Base-by-base conservation (phyloP, 306 rosid genomes). In the Fagus crenata region DNA sequence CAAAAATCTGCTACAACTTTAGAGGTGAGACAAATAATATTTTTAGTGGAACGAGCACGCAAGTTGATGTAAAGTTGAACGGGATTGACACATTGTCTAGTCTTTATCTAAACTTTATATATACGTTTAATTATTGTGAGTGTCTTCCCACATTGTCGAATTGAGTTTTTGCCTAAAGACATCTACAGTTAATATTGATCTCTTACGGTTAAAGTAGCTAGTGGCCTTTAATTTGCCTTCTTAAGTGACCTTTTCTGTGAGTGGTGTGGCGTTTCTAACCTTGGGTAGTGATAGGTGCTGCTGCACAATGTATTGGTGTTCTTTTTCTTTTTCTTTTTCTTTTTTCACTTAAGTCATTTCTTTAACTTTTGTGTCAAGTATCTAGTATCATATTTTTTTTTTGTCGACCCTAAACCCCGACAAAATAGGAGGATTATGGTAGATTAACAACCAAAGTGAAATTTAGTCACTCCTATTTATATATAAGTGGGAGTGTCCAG, bases 41-140 rank as follows among this genome's bases (percentile, higher is more conserved):
- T 67, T 67, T 67, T 67, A 67, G 71, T 37, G 46, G 49, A 39
- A 39, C 46, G 51, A 43, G 71, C 32, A 67, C 71, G 71, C 49
- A 39, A 67, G 33, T 39, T n/a, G 71, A n/a, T 67, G 51, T 39
- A 67, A 0, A 67, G 71, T n/a, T 39, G 32, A 33, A 11, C 49
- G 41, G 49, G 71, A 39, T 67, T 37, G 71, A 67, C 49, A 67
- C 49, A 3, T 1, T 14, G 31, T 35, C 22, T 22, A 22, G 28
- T 39, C 31, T 67, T 36, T 35, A 3, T 28, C 35, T 12, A 12
- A 36, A 43, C 8, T 63, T n/a, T 67, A 67, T 60, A 2, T 22
- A 51, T 60, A 32, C 3, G n/a, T 60, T 60, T 28, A 60, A 32
- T 65, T 65, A 39, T 7, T 39, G 49, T 39, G 32, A 65, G 2